Conservation (phyloP, 73 alveolate species). For the Stentor coeruleus region DNA sequence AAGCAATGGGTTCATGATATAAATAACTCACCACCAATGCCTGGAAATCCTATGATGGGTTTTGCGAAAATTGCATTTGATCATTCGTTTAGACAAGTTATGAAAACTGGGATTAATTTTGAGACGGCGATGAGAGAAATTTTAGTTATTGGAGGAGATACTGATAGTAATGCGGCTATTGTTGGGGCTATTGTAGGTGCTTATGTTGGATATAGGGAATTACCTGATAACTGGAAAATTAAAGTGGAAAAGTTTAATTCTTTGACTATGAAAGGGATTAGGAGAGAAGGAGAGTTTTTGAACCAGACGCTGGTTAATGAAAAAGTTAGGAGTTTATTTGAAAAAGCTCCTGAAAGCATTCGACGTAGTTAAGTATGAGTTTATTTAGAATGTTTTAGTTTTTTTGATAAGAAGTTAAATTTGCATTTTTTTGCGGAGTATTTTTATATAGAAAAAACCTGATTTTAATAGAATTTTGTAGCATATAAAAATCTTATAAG, state of each 20-base stretch:
- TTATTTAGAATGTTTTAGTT: background rate
- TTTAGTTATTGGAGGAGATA: slow-evolving; percentile 75
- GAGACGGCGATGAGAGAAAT: slow-evolving; percentile 35
- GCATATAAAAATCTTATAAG: too few species aligned
- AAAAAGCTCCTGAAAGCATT: background rate
- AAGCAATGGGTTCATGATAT: slow-evolving; percentile 23
- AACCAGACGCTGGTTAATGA: background rate
- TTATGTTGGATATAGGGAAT: slow-evolving; percentile 33
- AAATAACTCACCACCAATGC: background rate
- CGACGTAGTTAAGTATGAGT: background rate
- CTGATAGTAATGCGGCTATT: slow-evolving; percentile 87
- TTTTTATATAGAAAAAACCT: too few species aligned
- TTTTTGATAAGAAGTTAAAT: too few species aligned
- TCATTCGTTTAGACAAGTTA: slow-evolving; percentile 19
- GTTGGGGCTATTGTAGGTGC: slow-evolving; percentile 91
- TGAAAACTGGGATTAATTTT: slow-evolving; percentile 6
- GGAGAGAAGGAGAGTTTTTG: background rate
- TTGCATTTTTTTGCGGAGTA: too few species aligned
- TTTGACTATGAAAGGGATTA: background rate
- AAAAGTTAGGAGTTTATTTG: background rate
- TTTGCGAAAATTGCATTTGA: slow-evolving; percentile 39
- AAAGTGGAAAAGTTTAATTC: background rate
- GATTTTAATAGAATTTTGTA: too few species aligned
- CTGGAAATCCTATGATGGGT: slow-evolving; percentile 23
- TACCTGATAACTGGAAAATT: slow-evolving; percentile 41